These are phyloP conservation scores for Aspergillus coremiiformis DNA, from an alignment of 495 filamentous ascomycete species.

Conservation along the genomic window DNA sequence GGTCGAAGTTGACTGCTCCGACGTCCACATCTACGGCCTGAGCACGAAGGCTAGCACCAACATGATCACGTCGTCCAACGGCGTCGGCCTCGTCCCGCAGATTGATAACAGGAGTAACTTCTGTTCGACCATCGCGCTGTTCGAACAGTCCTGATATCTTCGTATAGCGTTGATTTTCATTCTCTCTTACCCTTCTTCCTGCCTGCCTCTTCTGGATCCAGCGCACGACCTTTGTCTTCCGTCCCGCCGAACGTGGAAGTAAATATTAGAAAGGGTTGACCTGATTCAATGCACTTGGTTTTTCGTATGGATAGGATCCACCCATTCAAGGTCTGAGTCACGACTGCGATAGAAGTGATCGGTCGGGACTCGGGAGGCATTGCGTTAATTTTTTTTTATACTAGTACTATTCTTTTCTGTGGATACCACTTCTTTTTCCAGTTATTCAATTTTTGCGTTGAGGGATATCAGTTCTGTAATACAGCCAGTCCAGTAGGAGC, in stretches of 20 bases:
- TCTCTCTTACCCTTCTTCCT: background rate
- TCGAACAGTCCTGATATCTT: slow-evolving; percentile 33
- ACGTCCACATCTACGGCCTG: slow-evolving; percentile 67
- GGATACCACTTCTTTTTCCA: background rate
- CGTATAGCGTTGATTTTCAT: background rate
- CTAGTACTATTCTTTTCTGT: background rate
- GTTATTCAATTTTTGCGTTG: background rate
- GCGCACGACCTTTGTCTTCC: background rate
- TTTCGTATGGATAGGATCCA: too few relatives aligned
- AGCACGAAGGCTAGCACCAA: slow-evolving; percentile 83
- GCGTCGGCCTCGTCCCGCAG: slow-evolving; percentile 48
- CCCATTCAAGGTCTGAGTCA: too few relatives aligned
- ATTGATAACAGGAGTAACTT: slow-evolving; percentile 63
- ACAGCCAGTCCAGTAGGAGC: background rate
- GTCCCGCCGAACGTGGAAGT: background rate
- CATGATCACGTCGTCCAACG: slow-evolving; percentile 62
- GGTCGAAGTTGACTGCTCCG: slow-evolving; percentile 68
- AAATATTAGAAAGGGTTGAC: background rate
- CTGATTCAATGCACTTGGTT: too few relatives aligned
- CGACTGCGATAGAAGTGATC: background rate
- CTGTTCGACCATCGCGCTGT: slow-evolving; percentile 67
- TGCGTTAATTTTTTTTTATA: background rate
- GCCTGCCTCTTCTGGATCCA: background rate
- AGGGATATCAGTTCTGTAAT: too few relatives aligned
- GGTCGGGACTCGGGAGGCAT: background rate